Evolutionary conservation across 73 alveolate genomes (phyloP).

Genomic region (Paramecium caudatum): DNA sequence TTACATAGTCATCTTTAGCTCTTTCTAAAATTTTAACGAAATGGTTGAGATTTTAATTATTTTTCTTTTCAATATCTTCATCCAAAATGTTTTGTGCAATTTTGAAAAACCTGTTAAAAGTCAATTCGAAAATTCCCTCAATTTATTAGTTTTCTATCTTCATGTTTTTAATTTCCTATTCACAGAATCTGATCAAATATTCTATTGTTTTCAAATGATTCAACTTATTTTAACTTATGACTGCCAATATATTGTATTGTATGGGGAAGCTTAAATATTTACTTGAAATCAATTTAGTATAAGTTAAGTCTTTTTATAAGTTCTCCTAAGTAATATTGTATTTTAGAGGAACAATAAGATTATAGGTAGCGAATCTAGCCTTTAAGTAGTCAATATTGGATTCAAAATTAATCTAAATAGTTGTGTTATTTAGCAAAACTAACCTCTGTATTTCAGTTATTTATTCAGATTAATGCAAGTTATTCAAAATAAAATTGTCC

Average conservation of each 20-base stretch:
- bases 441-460: constrained; percentile 26
- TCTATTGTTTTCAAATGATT: neutral
- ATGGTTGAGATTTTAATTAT: neutral
- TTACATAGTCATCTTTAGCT: neutral
- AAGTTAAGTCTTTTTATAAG: neutral
- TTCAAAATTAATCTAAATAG: neutral
- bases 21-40: neutral
- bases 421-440: neutral
- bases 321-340: neutral
- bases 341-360: neutral
- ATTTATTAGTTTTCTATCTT: neutral
- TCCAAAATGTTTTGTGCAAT: neutral
- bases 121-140: neutral
- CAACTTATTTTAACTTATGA: neutral
- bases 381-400: neutral
- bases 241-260: constrained; percentile 1
- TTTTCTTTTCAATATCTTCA: neutral
- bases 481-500: neutral
- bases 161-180: neutral
- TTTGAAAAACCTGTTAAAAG: neutral
- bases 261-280: constrained; percentile 1
- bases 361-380: neutral
- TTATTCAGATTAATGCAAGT: neutral
- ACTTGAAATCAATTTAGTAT: neutral
- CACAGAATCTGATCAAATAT: neutral